These are phyloP conservation scores for Postia placenta DNA, from an alignment of 768 basidiomycete species.

Conservation along the genomic window DNA sequence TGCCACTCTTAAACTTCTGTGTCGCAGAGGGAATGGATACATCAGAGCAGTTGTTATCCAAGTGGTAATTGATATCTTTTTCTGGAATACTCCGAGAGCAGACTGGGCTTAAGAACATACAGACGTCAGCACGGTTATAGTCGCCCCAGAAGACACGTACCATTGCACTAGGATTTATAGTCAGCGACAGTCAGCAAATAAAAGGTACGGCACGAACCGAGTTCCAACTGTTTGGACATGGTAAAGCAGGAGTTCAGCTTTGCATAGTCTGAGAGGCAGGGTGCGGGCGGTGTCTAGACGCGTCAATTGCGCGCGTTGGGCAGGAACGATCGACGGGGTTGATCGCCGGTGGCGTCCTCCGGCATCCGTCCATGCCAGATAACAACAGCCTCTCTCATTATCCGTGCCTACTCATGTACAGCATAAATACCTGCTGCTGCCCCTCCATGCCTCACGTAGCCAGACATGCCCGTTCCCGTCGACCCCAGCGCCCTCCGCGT, in stretches of 20 bases:
- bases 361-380: too few species aligned
- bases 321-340: too few species aligned
- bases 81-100: slow-evolving; percentile 19
- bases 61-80: slow-evolving; percentile 20
- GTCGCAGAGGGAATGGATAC: not conserved
- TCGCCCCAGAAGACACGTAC: not conserved
- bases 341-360: too few species aligned
- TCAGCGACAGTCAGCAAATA: not conserved
- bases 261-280: too few species aligned
- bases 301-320: too few species aligned
- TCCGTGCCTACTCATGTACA: too few species aligned
- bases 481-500: slow-evolving; percentile 35
- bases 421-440: too few species aligned
- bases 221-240: not conserved
- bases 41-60: slow-evolving; percentile 20
- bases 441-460: too few species aligned
- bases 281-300: too few species aligned
- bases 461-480: too few species aligned
- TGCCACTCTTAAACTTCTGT: slow-evolving; percentile 4
- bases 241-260: too few species aligned
- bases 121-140: not conserved
- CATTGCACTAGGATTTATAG: not conserved
- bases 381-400: too few species aligned
- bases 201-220: not conserved
- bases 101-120: slow-evolving; percentile 16